Evolutionary conservation across 768 basidiomycete genomes (phyloP), one percentile per base, ranked within the genome.

Genomic region (Nidularia sp.): DNA sequence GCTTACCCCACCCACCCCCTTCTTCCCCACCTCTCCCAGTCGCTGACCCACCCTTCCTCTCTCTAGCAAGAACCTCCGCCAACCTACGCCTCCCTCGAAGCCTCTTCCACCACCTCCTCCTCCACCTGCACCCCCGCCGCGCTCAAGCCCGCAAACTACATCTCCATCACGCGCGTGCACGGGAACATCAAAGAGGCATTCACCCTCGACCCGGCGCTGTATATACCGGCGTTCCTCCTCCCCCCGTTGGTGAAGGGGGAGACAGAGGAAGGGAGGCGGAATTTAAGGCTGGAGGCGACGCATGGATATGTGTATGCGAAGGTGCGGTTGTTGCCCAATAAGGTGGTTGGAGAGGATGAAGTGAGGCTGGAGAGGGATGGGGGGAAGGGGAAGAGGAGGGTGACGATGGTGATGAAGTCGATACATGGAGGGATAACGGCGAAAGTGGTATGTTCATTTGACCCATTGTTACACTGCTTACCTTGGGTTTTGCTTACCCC

Each of bases 21-120:
- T 9, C n/a, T 43, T 35, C 45, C 34, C n/a, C 22, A 29, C 22
- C 34, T 7, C 8, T 47, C 45, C 15, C 15, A 42, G 25, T 29
- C 18, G 22, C 34, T 51, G 25, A 25, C 3, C 25, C 25, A 1
- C 25, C 49, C 12, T 44, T 15, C 9, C 35, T 33, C 15, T 35
- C 6, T 22, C n/a, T 42, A 62, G 58, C 57, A 62, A 51, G 67
- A 69, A 46, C 67, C 64, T 4, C 67, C 66, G 0, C 67, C 67
- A 9, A 66, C 67, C 18, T 69, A 69, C 49, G 60, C 66, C n/a
- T 67, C 66, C 15, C 35, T 68, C 2, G 60, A 65, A 33, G 44
- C 58, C 3, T 42, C 55, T 7, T 50, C 15, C 22, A 22, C 48
- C 2, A 43, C 25, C 6, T 18, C 53, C 35, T 25, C 25, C 34